Conservation (phyloP, 179 eudicot genomes). For the Heliamphora pulchella region DNA sequence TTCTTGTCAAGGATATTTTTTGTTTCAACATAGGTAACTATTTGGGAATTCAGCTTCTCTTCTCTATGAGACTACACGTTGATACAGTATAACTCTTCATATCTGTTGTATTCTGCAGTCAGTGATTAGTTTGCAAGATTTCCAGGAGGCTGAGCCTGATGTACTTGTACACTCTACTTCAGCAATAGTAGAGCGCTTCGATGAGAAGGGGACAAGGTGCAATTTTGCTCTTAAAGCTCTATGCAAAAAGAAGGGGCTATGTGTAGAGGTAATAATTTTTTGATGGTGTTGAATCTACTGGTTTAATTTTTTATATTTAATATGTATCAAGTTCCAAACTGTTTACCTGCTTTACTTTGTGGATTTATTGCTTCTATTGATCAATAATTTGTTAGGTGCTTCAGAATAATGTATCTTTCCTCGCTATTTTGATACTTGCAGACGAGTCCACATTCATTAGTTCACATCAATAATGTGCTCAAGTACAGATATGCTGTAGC, state of each 20-base stretch:
- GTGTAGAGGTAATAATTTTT: slow-evolving; percentile 32
- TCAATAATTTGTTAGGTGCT: background rate
- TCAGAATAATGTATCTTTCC: background rate
- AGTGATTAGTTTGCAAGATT: slow-evolving; percentile 33
- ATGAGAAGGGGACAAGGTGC: slow-evolving; percentile 24
- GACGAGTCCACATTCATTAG: background rate
- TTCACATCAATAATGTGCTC: background rate
- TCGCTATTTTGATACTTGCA: background rate
- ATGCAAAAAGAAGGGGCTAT: slow-evolving; percentile 43
- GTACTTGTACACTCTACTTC: slow-evolving; percentile 39
- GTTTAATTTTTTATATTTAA: background rate
- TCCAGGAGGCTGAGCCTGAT: slow-evolving; percentile 48
- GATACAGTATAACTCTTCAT: background rate
- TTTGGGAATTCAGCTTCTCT: background rate
- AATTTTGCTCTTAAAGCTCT: slow-evolving; percentile 37
- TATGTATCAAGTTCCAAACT: background rate
- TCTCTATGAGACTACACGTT: slow-evolving; percentile 2
- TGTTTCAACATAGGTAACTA: background rate
- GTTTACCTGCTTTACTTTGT: background rate
- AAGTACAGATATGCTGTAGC: background rate
- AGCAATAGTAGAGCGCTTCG: slow-evolving; percentile 28
- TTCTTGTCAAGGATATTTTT: background rate
- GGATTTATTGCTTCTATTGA: background rate
- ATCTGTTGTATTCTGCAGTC: slow-evolving; percentile 24
- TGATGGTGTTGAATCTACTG: background rate